These are phyloP conservation scores for Phaeosphaeria sp. DNA, from an alignment of 2,329 filamentous ascomycete genomes.

Conservation along the genomic window DNA sequence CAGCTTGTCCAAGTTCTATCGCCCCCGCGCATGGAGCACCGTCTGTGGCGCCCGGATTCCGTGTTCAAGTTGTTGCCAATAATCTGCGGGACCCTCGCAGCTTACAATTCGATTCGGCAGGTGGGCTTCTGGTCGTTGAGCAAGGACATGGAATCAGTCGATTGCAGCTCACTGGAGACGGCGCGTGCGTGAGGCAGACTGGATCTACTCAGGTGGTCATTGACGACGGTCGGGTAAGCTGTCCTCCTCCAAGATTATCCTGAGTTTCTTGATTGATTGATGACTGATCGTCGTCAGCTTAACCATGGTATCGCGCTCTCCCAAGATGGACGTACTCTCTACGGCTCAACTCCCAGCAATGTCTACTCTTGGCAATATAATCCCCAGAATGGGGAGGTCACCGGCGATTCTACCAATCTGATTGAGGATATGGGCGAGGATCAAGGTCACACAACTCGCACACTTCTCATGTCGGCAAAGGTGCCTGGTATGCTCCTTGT, in stretches of 20 bases:
- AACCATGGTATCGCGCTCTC: slow-evolving; percentile 62
- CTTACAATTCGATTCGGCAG: slow-evolving; percentile 56
- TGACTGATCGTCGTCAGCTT: slow-evolving; percentile 34
- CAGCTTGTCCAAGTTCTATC: slow-evolving; percentile 46
- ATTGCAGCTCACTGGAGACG: slow-evolving; percentile 43
- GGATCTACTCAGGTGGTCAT: slow-evolving; percentile 32
- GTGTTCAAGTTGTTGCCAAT: slow-evolving; percentile 54
- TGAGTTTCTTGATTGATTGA: neutral
- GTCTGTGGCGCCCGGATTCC: slow-evolving; percentile 52
- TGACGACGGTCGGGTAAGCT: slow-evolving; percentile 36
- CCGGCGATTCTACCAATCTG: slow-evolving; percentile 59
- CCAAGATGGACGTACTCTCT: slow-evolving; percentile 57
- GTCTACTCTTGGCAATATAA: slow-evolving; percentile 73
- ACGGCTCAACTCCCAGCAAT: slow-evolving; percentile 62
- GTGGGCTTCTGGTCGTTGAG: slow-evolving; percentile 59
- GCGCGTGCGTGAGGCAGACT: slow-evolving; percentile 36
- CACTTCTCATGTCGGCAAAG: slow-evolving; percentile 66
- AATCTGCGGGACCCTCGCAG: slow-evolving; percentile 54
- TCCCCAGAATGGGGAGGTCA: slow-evolving; percentile 53
- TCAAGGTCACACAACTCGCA: slow-evolving; percentile 69
- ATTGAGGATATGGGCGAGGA: slow-evolving; percentile 66
- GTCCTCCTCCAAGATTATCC: neutral
- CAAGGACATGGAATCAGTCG: slow-evolving; percentile 48
- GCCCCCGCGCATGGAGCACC: slow-evolving; percentile 48
- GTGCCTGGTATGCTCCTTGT: slow-evolving; percentile 66